Base-by-base conservation (phyloP, 1,284 basidiomycete genomes). In the Pulveroboletus sp. region DNA sequence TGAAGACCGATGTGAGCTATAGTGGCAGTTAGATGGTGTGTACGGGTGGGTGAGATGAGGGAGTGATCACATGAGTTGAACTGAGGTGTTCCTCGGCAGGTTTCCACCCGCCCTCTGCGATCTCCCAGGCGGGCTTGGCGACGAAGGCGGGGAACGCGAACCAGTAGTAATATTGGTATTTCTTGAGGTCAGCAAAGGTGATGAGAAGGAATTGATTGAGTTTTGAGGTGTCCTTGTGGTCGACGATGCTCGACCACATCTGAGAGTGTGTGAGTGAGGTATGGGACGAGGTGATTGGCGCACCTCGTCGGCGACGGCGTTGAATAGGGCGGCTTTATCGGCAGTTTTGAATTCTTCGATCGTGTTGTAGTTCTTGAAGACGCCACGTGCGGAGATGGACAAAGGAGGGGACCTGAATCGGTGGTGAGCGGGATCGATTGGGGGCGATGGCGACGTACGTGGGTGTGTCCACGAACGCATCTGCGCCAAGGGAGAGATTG, bases 141-240 rank as follows among this genome's bases (percentile, higher is more conserved):
- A 89, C 84, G 56, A 98, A 85, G 0, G 94, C 93, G 1, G 97
- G 97, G 71, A 98, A 97, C 0, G 91, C 91, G 66, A 98, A 98
- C 95, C 96, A 98, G 74, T 99, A 98, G 70, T 90, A 95, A 71
- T 93, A 98, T 61, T 89, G 90, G 78, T 96, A 98, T 73, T 96
- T 98, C 79, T 99, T 99, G 57, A 99, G 85, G 72, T 99, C 97
- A 1, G 97, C 92, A 66, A 89, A 99, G 0, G 94, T 93, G 62
- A 99, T 89, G 29, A 97, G 77, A 16, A 98, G 78, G 73, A 98
- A 98, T 3, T 81, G 80, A 55, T 84, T 90, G 48, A 98, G 78
- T 12, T 77, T 72, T 5, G 78, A 69, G 0, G 79, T 74, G 56
- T 83, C 80, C 50, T 78, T 77, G 48, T 76, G 79, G 40, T 76